Evolutionary conservation across 2,329 filamentous ascomycete species (phyloP).

Genomic region (Teratosphaeria gauchensis): DNA sequence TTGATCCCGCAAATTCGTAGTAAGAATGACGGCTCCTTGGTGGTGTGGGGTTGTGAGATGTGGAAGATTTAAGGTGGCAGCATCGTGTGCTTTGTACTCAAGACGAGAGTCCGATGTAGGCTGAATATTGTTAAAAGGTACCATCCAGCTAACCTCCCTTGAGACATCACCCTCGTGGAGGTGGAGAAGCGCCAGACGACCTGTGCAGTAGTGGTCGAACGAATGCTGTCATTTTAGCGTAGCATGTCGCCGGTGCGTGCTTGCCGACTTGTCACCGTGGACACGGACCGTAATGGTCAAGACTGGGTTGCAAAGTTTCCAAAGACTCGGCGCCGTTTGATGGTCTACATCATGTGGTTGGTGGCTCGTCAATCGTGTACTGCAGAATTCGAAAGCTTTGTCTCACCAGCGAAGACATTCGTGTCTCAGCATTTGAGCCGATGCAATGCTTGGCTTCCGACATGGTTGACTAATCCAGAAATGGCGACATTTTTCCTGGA

Average conservation of each 20-base stretch:
- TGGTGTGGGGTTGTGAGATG: neutral
- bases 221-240: neutral
- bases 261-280: neutral
- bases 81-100: neutral
- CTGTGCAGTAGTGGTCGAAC: neutral
- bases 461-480: too few species aligned
- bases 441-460: neutral
- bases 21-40: neutral
- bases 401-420: neutral
- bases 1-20: too few species aligned
- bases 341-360: neutral
- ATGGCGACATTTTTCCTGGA: too few species aligned
- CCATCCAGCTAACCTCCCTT: neutral
- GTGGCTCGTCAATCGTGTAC: too few species aligned
- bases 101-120: neutral
- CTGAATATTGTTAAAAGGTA: neutral
- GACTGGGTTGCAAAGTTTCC: neutral
- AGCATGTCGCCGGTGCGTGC: too few species aligned
- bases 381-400: too few species aligned
- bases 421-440: neutral
- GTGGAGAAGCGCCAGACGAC: neutral
- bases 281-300: neutral
- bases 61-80: neutral
- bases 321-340: neutral
- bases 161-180: neutral